Base-by-base conservation (phyloP, 2,329 filamentous ascomycete species). In the Zymoseptoria brevis region DNA sequence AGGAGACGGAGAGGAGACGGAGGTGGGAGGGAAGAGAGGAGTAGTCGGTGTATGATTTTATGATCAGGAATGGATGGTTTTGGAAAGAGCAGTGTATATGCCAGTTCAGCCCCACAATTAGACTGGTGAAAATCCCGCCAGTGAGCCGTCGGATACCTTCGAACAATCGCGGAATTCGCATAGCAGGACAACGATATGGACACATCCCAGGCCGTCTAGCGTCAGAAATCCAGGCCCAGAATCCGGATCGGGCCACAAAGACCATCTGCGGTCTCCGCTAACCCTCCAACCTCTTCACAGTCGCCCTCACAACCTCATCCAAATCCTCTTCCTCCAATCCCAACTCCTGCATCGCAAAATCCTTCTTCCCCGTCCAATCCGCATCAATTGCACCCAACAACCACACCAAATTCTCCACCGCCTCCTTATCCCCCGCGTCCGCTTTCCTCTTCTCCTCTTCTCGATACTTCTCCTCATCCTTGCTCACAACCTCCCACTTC, bases 401-500 rank as follows among this genome's bases (percentile, higher is more conserved):
- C 66, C 68, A 71, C 3, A 72, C 71, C 51, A 72, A 55, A 54
- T 72, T 65, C 61, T 69, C 68, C 11, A 67, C 56, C 6, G 69
- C 69, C 29, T 64, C 60, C 26, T 60, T 56, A 61, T 77, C 74
- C 1, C 73, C 73, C 55, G 70, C 69, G 56, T 72, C 65, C 11
- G 75, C 60, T 68, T 75, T 75, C 54, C 61, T 70, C 56, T 68
- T 69, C 54, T 73, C 71, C 21, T 66, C 61, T 29, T 67, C 62
- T 26, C 70, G 63, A 22, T 71, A 66, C 9, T 71, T 66, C 30
- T 71, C 66, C 16, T 72, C 70, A 3, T 71, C 74, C 9, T 71
- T 69, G 13, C 71, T 71, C 2, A 74, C 76, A 1, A 85, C 74
- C 0, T 75, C 73, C 76, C 79, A 86, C 60, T 80, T 80, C 19